Conservation (phyloP, 495 filamentous ascomycete genomes). For the Talaromyces wortmannii region DNA sequence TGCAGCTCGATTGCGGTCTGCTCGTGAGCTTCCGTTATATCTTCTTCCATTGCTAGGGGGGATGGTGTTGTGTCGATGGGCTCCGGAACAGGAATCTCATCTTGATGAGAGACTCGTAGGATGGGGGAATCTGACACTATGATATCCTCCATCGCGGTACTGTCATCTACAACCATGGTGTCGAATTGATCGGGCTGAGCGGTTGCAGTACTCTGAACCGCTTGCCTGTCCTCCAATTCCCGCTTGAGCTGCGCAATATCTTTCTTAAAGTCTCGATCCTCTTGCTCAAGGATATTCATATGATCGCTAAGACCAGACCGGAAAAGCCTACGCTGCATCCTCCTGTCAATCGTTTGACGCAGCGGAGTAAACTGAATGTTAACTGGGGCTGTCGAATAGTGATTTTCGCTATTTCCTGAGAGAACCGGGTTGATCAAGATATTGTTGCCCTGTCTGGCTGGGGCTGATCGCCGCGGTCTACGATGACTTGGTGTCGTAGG, state of each 20-base stretch:
- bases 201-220: background rate
- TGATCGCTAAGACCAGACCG: constrained; percentile 71
- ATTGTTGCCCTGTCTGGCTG: constrained; percentile 14
- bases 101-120: constrained; percentile 10
- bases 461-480: constrained; percentile 27
- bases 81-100: background rate
- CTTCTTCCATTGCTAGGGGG: background rate
- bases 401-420: constrained; percentile 14
- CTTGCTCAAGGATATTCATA: constrained; percentile 56
- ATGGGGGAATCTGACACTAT: constrained; percentile 27
- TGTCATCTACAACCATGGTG: constrained; percentile 28
- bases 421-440: constrained; percentile 19
- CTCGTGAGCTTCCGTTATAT: too few relatives aligned
- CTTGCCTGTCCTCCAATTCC: constrained; percentile 41
- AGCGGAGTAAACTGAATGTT: constrained; percentile 59
- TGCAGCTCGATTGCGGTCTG: too few relatives aligned
- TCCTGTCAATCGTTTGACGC: constrained; percentile 59
- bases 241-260: constrained; percentile 40
- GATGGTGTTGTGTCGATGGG: background rate
- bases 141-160: constrained; percentile 3
- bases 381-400: constrained; percentile 14
- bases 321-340: constrained; percentile 64
- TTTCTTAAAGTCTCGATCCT: constrained; percentile 35
- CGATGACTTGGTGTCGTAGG: constrained; percentile 35
- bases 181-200: constrained; percentile 12